Evolutionary conservation across 257 asterid genomes (phyloP).

Genomic region (Plantago elongata): DNA sequence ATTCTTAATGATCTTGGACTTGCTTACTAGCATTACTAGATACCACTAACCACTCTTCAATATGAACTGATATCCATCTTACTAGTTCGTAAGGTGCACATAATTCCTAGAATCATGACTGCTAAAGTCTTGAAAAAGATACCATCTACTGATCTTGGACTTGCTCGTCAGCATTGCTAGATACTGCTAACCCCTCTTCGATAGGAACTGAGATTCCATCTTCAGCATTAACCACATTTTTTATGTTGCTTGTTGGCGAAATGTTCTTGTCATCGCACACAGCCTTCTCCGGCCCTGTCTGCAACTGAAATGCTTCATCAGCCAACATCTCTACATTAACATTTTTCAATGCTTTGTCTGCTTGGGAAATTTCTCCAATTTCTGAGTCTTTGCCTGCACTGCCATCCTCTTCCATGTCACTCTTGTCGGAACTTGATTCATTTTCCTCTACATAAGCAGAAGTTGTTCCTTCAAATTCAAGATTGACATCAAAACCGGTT

Average conservation of each 20-base stretch:
- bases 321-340: slow-evolving; percentile 26
- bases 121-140: too few species aligned
- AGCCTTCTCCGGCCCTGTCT: slow-evolving; percentile 15
- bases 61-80: slow-evolving; percentile 15
- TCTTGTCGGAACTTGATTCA: slow-evolving; percentile 22
- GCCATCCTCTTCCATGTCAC: slow-evolving; percentile 29
- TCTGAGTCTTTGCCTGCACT: slow-evolving; percentile 21
- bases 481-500: slow-evolving; percentile 24
- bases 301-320: slow-evolving; percentile 31
- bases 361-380: slow-evolving; percentile 21
- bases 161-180: slow-evolving; percentile 17
- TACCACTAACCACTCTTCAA: slow-evolving; percentile 20
- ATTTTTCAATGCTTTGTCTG: slow-evolving; percentile 23
- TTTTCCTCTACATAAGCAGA: slow-evolving; percentile 23
- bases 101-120: too few species aligned
- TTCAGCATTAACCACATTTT: slow-evolving; percentile 7
- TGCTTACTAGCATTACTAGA: slow-evolving; percentile 17
- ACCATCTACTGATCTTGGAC: background rate
- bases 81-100: too few species aligned
- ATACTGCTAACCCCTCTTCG: slow-evolving; percentile 17
- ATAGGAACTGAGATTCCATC: slow-evolving; percentile 26
- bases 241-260: background rate
- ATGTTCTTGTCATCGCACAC: slow-evolving; percentile 14
- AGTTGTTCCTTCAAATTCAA: slow-evolving; percentile 27
- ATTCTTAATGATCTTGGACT: background rate